These are phyloP conservation scores for Aspergillus conjunctus DNA, from an alignment of 495 filamentous ascomycete genomes.

Conservation along the genomic window DNA sequence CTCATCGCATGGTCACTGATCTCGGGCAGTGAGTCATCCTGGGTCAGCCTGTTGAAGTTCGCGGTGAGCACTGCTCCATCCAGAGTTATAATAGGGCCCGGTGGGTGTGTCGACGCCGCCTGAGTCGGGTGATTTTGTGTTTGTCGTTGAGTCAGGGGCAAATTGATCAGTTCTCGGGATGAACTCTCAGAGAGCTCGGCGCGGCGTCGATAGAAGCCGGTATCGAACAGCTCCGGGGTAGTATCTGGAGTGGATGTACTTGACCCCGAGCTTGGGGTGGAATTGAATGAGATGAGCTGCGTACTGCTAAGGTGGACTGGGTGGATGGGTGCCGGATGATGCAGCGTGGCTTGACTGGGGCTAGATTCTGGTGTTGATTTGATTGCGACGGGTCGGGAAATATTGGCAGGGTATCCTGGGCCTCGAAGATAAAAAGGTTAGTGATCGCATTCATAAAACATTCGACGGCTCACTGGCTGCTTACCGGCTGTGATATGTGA, in stretches of 20 bases:
- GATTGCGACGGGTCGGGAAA: background rate
- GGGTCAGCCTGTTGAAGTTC: slow-evolving; percentile 30
- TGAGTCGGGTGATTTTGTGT: slow-evolving; percentile 3
- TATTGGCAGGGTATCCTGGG: background rate
- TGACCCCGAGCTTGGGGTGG: background rate
- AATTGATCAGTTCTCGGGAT: slow-evolving; percentile 40
- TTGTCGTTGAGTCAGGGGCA: slow-evolving; percentile 25
- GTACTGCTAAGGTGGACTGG: slow-evolving; percentile 3
- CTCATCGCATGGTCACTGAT: slow-evolving; percentile 37
- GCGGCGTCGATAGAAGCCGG: slow-evolving; percentile 33
- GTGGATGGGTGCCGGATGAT: background rate
- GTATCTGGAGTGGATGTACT: slow-evolving; percentile 1
- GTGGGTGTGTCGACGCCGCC: too few species aligned
- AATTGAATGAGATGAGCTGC: slow-evolving; percentile 3
- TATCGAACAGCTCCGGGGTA: slow-evolving; percentile 37
- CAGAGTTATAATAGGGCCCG: slow-evolving; percentile 7
- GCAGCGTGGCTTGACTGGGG: background rate
- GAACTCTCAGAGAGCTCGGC: slow-evolving; percentile 33
- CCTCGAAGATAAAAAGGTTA: background rate
- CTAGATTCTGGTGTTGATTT: background rate
- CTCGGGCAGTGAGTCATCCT: background rate
- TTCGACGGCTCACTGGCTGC: background rate
- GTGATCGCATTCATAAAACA: background rate
- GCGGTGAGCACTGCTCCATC: slow-evolving; percentile 27
- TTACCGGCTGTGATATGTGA: background rate